Conservation (phyloP, 495 filamentous ascomycete genomes). For the Zalerion maritima region DNA sequence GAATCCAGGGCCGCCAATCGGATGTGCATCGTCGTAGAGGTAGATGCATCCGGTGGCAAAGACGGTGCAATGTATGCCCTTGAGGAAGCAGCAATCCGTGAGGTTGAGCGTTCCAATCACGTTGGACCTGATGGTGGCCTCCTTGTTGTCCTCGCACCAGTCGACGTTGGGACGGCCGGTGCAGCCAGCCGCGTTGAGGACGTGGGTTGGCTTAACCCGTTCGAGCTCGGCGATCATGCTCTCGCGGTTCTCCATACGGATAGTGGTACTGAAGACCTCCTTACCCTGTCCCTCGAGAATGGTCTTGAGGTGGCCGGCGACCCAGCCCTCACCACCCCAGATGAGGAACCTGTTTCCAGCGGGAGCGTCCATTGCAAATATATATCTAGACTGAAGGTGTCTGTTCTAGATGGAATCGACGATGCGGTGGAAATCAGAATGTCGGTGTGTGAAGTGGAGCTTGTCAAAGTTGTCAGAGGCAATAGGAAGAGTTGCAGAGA, state of each 20-base stretch:
- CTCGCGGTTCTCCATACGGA: slow-evolving; percentile 48
- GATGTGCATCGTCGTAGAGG: slow-evolving; percentile 42
- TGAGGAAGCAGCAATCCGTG: slow-evolving; percentile 41
- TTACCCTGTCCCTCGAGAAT: slow-evolving; percentile 46
- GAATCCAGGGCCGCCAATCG: slow-evolving; percentile 42
- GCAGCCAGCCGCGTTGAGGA: slow-evolving; percentile 48
- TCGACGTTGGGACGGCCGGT: slow-evolving; percentile 57
- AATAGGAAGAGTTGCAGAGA: too few species aligned
- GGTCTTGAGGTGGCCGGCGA: slow-evolving; percentile 49
- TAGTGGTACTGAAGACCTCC: slow-evolving; percentile 39
- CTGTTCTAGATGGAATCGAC: slow-evolving; percentile 5
- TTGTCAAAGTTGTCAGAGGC: too few species aligned
- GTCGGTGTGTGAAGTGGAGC: too few species aligned
- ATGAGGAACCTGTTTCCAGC: slow-evolving; percentile 34
- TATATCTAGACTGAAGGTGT: not conserved
- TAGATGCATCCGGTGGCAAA: slow-evolving; percentile 55
- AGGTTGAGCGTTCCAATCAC: slow-evolving; percentile 49
- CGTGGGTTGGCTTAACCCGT: slow-evolving; percentile 43
- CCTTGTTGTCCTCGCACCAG: slow-evolving; percentile 55
- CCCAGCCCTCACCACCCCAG: slow-evolving; percentile 49
- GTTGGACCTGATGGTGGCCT: slow-evolving; percentile 48
- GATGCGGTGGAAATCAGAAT: too few species aligned
- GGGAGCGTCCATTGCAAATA: slow-evolving; percentile 1
- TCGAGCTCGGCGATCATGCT: slow-evolving; percentile 39
- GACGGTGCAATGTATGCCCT: slow-evolving; percentile 44